Percentiles rank a stretch among this genome's conserved stretches.
These are phyloP conservation scores for Zizania palustris DNA, from an alignment of 202 grass and related monocot genomes.

Conservation along the genomic window DNA sequence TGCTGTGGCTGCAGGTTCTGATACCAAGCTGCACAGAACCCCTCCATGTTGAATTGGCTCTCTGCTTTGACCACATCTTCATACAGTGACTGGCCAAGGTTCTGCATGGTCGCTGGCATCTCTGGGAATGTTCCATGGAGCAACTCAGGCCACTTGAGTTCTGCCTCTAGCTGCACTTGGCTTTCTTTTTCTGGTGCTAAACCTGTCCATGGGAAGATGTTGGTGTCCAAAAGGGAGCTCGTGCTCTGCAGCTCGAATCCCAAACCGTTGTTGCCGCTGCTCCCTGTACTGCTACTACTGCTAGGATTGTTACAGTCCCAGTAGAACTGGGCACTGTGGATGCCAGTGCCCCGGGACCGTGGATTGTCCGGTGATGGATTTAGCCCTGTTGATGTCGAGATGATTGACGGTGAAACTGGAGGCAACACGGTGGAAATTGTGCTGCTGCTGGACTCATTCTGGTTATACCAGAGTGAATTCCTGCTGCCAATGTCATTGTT, in stretches of 20 bases:
- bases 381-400: slow-evolving; percentile 46
- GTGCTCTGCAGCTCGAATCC: slow-evolving; percentile 59
- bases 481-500: slow-evolving; percentile 30
- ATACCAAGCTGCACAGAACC: slow-evolving; percentile 44
- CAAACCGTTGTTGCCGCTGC: slow-evolving; percentile 43
- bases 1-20: slow-evolving; percentile 52
- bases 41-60: slow-evolving; percentile 50
- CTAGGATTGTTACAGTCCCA: slow-evolving; percentile 44
- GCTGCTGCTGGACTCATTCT: slow-evolving; percentile 48
- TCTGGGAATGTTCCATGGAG: slow-evolving; percentile 48
- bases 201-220: slow-evolving; percentile 57
- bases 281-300: slow-evolving; percentile 54
- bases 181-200: slow-evolving; percentile 44
- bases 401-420: slow-evolving; percentile 44
- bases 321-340: slow-evolving; percentile 34
- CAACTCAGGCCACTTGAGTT: slow-evolving; percentile 65
- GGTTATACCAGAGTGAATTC: slow-evolving; percentile 54
- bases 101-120: slow-evolving; percentile 25
- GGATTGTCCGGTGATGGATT: slow-evolving; percentile 44
- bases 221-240: slow-evolving; percentile 46
- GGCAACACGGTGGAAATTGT: slow-evolving; percentile 41
- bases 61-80: slow-evolving; percentile 52
- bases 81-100: slow-evolving; percentile 46
- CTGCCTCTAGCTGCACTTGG: slow-evolving; percentile 56
- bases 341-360: slow-evolving; percentile 33